Evolutionary conservation across 2,329 filamentous ascomycete genomes (phyloP), one percentile per base, ranked within the genome.

Genomic region (Onygenales sp.): DNA sequence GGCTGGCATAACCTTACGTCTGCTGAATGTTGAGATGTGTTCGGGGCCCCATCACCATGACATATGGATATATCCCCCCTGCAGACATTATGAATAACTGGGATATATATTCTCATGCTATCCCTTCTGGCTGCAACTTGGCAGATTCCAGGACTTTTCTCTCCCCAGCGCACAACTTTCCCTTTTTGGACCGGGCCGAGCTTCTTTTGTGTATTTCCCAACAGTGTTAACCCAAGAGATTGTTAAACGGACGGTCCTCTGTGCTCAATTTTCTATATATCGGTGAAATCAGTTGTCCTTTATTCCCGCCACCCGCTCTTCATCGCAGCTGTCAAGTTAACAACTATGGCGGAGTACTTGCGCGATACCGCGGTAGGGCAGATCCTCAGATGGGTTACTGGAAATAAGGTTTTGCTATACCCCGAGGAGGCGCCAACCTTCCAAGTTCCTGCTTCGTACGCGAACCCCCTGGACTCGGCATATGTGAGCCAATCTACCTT

Each of bases 311-410:
- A 27, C 21, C 21, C 21, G 21, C 21, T 27, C 3, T 27, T 27
- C 21, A 27, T 27, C 36, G 36, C 36, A 39, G 36, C 13, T n/a
- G 13, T 39, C 36, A 39, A n/a, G 42, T 17, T 17, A 14, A 41
- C 14, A 44, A 44, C 14, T 44, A 44, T 44, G 42, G n/a, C n/a
- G 42, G 70, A 73, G 43, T 60, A 74, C 43, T 62, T 78, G 36
- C 69, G 72, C 9, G 73, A 76, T 54, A 70, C 73, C 1, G 59
- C 68, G 9, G 68, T 71, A 49, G 70, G 73, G 7, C 68, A 74
- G 51, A 39, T 64, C n/a, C 52, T 75, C 10, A 71, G 73, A n/a
- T 56, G 76, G 4, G 57, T 72, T 1, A 69, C 70, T 2, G 57
- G 62, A 13, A 59, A 64, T 7, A 72, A 63, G 51, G 57, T 65